Conservation (phyloP, 2,329 filamentous ascomycete genomes). For the Alternaria novae-zelandiae region DNA sequence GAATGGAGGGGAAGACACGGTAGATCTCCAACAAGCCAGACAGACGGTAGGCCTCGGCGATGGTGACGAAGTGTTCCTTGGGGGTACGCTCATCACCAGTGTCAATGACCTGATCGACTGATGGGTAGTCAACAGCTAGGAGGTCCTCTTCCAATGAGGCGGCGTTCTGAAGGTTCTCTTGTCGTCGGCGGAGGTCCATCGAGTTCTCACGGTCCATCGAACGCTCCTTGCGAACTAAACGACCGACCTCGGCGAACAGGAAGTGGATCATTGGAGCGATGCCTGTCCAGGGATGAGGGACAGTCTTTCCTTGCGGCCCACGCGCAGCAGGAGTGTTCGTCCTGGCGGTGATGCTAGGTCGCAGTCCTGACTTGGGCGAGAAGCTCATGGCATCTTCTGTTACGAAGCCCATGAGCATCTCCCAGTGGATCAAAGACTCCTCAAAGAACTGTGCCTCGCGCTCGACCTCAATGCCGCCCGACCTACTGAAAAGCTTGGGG, state of each 20-base stretch:
- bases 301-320: slow-evolving; percentile 42
- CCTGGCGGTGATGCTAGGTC: slow-evolving; percentile 27
- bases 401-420: slow-evolving; percentile 64
- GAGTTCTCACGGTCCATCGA: slow-evolving; percentile 35
- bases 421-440: slow-evolving; percentile 64
- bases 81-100: slow-evolving; percentile 61
- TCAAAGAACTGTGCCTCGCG: slow-evolving; percentile 59
- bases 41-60: slow-evolving; percentile 61
- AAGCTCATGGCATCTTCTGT: slow-evolving; percentile 51
- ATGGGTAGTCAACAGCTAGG: slow-evolving; percentile 54
- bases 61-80: slow-evolving; percentile 59
- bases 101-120: slow-evolving; percentile 56
- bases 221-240: slow-evolving; percentile 50
- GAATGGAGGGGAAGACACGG: slow-evolving; percentile 59
- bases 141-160: slow-evolving; percentile 57
- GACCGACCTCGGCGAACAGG: slow-evolving; percentile 55
- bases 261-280: slow-evolving; percentile 54
- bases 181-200: slow-evolving; percentile 37
- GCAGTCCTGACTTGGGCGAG: slow-evolving; percentile 34
- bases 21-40: slow-evolving; percentile 62
- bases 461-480: slow-evolving; percentile 40
- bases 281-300: slow-evolving; percentile 59
- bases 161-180: slow-evolving; percentile 48
- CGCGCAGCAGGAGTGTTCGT: slow-evolving; percentile 31
- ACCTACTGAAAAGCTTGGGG: slow-evolving; percentile 52